Evolutionary conservation across 208 protist species (phyloP).

Genomic region (Trypanosoma lewisi): DNA sequence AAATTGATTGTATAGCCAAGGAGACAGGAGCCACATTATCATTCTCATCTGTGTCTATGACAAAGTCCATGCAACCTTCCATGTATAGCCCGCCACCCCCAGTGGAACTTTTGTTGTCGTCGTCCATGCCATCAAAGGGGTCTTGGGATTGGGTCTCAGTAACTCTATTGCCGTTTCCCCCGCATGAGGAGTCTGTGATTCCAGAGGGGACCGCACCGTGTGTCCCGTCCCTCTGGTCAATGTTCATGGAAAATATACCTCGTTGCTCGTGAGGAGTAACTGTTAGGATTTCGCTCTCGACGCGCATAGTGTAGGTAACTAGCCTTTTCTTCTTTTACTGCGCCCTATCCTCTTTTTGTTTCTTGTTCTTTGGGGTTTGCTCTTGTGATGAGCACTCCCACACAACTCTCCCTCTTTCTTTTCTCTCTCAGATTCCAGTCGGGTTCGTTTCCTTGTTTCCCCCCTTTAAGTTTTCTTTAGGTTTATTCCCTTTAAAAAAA

Average conservation of each 20-base stretch:
- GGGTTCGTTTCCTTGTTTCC: neutral
- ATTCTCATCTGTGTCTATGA: conserved; percentile 9
- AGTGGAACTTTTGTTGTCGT: neutral
- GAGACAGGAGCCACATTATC: neutral
- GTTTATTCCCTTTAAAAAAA: neutral
- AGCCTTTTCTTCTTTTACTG: conserved; percentile 29
- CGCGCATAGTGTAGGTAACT: too few relatives aligned
- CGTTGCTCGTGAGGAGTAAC: neutral
- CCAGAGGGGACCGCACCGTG: neutral
- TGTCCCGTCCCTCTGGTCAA: neutral
- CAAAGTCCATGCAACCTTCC: conserved; percentile 11
- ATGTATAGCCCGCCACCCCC: neutral
- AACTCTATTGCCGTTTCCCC: neutral
- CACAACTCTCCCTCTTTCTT: too few relatives aligned
- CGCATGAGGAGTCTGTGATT: neutral
- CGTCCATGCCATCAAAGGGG: neutral
- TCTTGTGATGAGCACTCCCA: too few relatives aligned
- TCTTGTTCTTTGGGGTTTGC: conserved; percentile 14
- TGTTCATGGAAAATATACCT: neutral
- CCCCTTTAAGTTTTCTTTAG: neutral
- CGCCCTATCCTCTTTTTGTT: neutral
- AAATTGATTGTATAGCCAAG: neutral
- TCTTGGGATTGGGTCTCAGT: neutral
- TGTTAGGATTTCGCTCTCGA: neutral
- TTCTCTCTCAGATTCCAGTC: conserved; percentile 1